Conservation (phyloP, 768 basidiomycete species). For the Lactarius evosmus region DNA sequence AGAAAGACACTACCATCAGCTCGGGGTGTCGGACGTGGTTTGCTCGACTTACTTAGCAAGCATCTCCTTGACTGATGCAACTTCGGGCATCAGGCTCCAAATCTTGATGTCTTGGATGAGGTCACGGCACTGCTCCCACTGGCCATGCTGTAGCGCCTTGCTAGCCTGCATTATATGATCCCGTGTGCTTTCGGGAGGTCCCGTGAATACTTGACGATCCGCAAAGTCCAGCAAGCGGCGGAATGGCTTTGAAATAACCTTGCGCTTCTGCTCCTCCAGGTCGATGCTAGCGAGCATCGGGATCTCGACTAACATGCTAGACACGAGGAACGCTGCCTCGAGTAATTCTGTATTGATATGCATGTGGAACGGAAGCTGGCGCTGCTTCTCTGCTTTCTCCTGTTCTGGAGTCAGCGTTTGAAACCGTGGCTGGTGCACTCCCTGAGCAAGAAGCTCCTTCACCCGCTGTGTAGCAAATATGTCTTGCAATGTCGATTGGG, state of each 20-base stretch:
- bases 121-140: conserved; percentile 95
- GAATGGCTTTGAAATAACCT: conserved; percentile 95
- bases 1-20: not conserved
- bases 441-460: conserved; percentile 95
- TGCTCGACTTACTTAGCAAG: conserved; percentile 66
- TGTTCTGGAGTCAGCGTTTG: conserved; percentile 88
- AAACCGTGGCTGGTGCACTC: conserved; percentile 90
- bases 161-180: conserved; percentile 99
- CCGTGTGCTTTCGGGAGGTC: conserved; percentile 96
- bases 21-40: not conserved
- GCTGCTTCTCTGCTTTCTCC: conserved; percentile 92
- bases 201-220: conserved; percentile 95
- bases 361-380: conserved; percentile 98
- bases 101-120: conserved; percentile 95
- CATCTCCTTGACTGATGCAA: conserved; percentile 87
- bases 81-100: conserved; percentile 95
- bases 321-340: conserved; percentile 96
- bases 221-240: conserved; percentile 92
- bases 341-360: conserved; percentile 98
- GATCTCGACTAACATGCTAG: conserved; percentile 98
- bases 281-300: conserved; percentile 93
- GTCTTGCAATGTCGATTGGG: conserved; percentile 88
- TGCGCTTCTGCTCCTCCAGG: conserved; percentile 89
- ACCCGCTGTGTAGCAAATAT: conserved; percentile 96
- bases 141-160: conserved; percentile 92